phyloP scores from a whole-genome alignment of 352 stramenopile genomes.

The Vaucheria bursata region DNA sequence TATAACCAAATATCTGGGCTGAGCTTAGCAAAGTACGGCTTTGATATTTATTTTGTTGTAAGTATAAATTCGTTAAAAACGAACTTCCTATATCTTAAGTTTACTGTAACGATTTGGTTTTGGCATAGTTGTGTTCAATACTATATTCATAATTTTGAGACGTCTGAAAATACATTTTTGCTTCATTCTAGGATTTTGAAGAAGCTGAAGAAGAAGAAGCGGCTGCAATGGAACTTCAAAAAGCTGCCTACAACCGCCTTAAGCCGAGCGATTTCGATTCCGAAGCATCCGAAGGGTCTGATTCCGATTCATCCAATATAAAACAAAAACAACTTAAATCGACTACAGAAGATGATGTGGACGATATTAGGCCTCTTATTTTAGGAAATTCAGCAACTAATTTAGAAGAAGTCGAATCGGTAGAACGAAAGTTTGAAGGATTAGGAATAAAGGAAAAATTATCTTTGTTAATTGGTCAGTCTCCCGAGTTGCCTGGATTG shows the following conservation, averaged over 20 bases:
- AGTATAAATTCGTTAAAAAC: too few species aligned
- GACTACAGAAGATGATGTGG: neutral
- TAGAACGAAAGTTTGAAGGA: conserved; percentile 21
- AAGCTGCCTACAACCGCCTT: conserved; percentile 28
- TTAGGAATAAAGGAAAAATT: conserved; percentile 26
- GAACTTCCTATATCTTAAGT: too few species aligned
- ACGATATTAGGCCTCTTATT: neutral
- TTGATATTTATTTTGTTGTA: too few species aligned
- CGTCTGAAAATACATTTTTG: too few species aligned
- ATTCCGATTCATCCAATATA: neutral
- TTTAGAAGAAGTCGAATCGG: too few species aligned
- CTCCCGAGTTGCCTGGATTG: conserved; percentile 30
- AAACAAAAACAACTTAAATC: too few species aligned
- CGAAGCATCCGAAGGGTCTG: neutral
- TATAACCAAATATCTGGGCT: too few species aligned
- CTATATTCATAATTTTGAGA: too few species aligned
- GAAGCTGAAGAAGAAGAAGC: conserved; percentile 39
- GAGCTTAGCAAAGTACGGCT: too few species aligned
- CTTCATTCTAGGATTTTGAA: conserved; percentile 36
- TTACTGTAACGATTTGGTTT: too few species aligned
- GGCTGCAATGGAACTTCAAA: conserved; percentile 41
- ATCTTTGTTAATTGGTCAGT: conserved; percentile 23
- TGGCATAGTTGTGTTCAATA: too few species aligned
- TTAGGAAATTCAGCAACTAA: neutral
- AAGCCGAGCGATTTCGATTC: conserved; percentile 28